Conservation (phyloP, 1,139 yeast genomes). For the Sugiyamaella japonica region DNA sequence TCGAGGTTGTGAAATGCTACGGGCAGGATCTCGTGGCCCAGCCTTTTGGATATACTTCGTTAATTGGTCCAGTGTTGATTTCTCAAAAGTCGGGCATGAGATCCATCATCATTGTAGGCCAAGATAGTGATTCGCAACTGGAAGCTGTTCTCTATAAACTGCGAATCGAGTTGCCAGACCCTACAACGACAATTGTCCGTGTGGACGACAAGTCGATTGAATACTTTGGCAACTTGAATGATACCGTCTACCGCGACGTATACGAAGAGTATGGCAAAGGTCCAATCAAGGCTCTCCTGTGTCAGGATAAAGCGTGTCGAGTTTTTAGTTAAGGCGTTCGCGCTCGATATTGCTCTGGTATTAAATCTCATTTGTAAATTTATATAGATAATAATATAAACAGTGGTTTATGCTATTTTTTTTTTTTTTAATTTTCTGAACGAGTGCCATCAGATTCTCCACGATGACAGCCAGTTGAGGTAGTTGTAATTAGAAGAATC, state of each 20-base stretch:
- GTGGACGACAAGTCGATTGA: slow-evolving; percentile 26
- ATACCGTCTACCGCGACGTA: slow-evolving; percentile 28
- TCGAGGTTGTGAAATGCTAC: slow-evolving; percentile 33
- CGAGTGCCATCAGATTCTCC: slow-evolving; percentile 54
- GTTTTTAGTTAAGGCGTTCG: neutral
- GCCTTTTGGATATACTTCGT: slow-evolving; percentile 38
- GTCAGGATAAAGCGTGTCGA: slow-evolving; percentile 28
- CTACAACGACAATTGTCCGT: slow-evolving; percentile 25
- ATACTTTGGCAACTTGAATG: slow-evolving; percentile 20
- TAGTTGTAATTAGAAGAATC: slow-evolving; percentile 65
- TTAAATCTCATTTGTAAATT: slow-evolving; percentile 12
- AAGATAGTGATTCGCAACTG: slow-evolving; percentile 21
- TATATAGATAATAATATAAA: slow-evolving; percentile 9
- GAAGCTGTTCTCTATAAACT: slow-evolving; percentile 19
- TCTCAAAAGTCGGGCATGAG: slow-evolving; percentile 27
- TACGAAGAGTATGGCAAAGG: slow-evolving; percentile 29
- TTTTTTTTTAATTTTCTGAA: neutral
- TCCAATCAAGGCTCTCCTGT: slow-evolving; percentile 26
- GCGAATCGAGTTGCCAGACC: slow-evolving; percentile 17
- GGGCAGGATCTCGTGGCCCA: slow-evolving; percentile 38
- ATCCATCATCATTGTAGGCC: slow-evolving; percentile 30
- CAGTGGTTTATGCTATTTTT: slow-evolving; percentile 7
- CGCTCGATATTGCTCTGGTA: neutral
- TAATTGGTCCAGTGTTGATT: slow-evolving; percentile 32
- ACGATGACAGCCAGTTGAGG: slow-evolving; percentile 71